A percentile compares a stretch with the other conserved stretches of the same genome.
Evolutionary conservation across 345 rosid genomes (phyloP).

Genomic region (Eutrema japonicum): DNA sequence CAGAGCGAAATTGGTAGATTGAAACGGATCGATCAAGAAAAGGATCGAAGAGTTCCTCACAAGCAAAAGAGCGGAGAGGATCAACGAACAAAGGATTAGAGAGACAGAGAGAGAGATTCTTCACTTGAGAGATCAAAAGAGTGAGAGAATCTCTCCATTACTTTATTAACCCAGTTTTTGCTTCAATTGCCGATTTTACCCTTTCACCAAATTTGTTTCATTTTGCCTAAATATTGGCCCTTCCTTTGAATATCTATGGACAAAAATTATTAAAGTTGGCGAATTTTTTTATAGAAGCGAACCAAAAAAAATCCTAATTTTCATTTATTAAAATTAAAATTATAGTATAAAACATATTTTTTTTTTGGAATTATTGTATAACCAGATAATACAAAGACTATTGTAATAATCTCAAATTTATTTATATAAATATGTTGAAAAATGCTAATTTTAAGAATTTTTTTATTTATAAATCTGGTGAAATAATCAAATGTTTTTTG

Average conservation of each 20-base stretch:
- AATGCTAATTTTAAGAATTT: too few species aligned
- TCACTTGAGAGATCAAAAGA: conserved; percentile 38
- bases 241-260: neutral
- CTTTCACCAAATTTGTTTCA: conserved; percentile 19
- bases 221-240: neutral
- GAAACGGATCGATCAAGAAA: conserved; percentile 16
- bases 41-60: conserved; percentile 6
- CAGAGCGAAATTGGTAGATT: conserved; percentile 1
- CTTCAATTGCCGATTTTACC: conserved; percentile 27
- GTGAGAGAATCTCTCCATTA: conserved; percentile 33
- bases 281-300: too few species aligned
- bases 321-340: neutral
- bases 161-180: conserved; percentile 38
- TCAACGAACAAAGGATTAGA: neutral
- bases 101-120: conserved; percentile 33
- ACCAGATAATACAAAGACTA: too few species aligned
- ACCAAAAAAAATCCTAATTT: neutral
- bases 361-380: too few species aligned
- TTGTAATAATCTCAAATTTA: too few species aligned
- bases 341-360: too few species aligned
- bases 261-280: neutral
- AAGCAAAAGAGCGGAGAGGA: conserved; percentile 13
- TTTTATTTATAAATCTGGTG: neutral
- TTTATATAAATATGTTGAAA: too few species aligned
- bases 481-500: neutral